Percentiles rank a stretch among this genome's conserved stretches.
Evolutionary conservation across 805 yeast genomes (phyloP).

Genomic region (Ogataea paraovalis): DNA sequence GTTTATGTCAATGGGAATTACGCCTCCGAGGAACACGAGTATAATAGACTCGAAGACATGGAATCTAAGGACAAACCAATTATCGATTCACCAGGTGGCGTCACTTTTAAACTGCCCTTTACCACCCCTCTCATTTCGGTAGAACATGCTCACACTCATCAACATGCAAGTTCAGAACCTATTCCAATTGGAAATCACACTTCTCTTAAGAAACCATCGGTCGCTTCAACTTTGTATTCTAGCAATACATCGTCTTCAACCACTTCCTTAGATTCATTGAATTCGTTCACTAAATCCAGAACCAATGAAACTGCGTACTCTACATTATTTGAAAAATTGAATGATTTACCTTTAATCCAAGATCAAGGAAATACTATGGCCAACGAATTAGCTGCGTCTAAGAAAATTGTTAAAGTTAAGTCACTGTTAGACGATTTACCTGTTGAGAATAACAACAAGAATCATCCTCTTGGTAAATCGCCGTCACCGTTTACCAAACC

Average conservation of each 20-base stretch:
- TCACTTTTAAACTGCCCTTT: conserved; percentile 23
- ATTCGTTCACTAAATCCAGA: conserved; percentile 13
- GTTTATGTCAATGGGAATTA: conserved; percentile 22
- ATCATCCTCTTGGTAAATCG: conserved; percentile 2
- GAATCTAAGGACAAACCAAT: not conserved
- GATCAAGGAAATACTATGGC: conserved; percentile 18
- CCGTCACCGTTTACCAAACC: conserved; percentile 3
- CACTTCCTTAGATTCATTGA: conserved; percentile 12
- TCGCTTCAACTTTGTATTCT: conserved; percentile 11
- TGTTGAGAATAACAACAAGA: conserved; percentile 1
- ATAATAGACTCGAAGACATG: not conserved
- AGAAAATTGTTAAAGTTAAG: conserved; percentile 17
- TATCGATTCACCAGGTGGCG: conserved; percentile 17
- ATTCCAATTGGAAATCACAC: conserved; percentile 1
- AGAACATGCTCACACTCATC: conserved; percentile 7
- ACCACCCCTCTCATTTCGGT: conserved; percentile 15
- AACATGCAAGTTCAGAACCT: not conserved
- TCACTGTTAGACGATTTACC: conserved; percentile 20
- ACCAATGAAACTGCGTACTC: conserved; percentile 22
- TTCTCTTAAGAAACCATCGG: conserved; percentile 7
- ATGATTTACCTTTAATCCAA: conserved; percentile 23
- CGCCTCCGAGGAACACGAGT: conserved; percentile 6
- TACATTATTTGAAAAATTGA: conserved; percentile 21
- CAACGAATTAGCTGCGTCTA: conserved; percentile 9
- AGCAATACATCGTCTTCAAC: conserved; percentile 7